These are phyloP conservation scores for Tylopilus orsonianus DNA, from an alignment of 1,284 basidiomycete species.

Conservation along the genomic window DNA sequence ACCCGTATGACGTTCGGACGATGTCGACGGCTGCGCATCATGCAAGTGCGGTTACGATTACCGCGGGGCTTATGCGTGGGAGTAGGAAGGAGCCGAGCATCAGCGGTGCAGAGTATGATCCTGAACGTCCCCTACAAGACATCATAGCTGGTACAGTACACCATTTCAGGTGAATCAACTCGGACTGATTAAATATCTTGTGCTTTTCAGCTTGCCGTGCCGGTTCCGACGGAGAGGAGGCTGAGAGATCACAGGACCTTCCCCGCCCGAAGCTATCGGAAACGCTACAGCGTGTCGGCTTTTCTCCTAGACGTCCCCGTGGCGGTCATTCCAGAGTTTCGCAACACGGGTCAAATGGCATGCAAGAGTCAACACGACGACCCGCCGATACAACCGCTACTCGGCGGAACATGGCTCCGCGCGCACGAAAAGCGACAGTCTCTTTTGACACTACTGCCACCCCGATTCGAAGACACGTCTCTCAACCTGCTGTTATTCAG, in stretches of 20 bases:
- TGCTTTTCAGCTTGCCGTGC: conserved; percentile 17
- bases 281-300: conserved; percentile 59
- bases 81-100: conserved; percentile 55
- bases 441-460: conserved; percentile 32
- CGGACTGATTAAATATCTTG: neutral
- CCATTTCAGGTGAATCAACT: conserved; percentile 33
- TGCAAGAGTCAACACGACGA: conserved; percentile 17
- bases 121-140: conserved; percentile 76
- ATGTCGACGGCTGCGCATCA: conserved; percentile 84
- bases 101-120: conserved; percentile 83
- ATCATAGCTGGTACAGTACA: conserved; percentile 62
- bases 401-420: conserved; percentile 36
- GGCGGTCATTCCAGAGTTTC: conserved; percentile 39
- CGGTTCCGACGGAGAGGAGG: conserved; percentile 18
- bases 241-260: conserved; percentile 30
- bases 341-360: conserved; percentile 16
- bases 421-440: conserved; percentile 35
- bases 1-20: conserved; percentile 65
- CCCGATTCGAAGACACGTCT: conserved; percentile 28
- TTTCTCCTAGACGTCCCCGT: conserved; percentile 70
- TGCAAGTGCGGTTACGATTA: conserved; percentile 82
- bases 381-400: conserved; percentile 14
- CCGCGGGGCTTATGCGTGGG: conserved; percentile 65
- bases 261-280: conserved; percentile 64
- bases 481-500: conserved; percentile 34